phyloP scores from a whole-genome alignment of 441 rosid species.

The Rhodomyrtus psidioides region DNA sequence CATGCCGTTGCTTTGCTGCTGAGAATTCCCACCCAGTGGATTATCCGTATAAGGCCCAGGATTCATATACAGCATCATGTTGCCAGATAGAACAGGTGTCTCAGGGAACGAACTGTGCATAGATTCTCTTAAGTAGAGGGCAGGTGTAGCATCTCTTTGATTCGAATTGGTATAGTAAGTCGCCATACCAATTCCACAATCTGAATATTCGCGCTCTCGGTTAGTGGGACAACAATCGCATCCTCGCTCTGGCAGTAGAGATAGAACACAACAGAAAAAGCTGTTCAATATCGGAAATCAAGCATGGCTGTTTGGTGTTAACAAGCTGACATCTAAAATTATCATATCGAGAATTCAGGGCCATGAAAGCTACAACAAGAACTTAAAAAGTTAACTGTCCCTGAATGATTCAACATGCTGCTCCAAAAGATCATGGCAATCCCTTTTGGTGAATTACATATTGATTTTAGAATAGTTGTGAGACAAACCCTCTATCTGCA shows the following conservation, averaged over 20 bases:
- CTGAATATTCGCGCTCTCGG: slow-evolving; percentile 1
- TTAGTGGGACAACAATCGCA: slow-evolving; percentile 6
- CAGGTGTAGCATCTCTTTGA: slow-evolving; percentile 50
- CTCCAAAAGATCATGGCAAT: neutral
- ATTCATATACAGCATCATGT: slow-evolving; percentile 33
- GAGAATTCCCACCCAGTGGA: slow-evolving; percentile 6
- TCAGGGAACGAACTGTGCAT: slow-evolving; percentile 50
- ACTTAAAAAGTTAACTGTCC: neutral
- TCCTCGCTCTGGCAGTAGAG: slow-evolving; percentile 11
- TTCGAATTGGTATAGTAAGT: slow-evolving; percentile 62
- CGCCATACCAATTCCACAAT: slow-evolving; percentile 38
- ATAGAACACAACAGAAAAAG: slow-evolving; percentile 2
- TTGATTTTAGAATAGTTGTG: neutral
- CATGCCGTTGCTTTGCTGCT: slow-evolving; percentile 3
- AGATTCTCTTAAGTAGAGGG: slow-evolving; percentile 45
- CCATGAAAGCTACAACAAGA: neutral
- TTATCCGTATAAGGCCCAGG: slow-evolving; percentile 3
- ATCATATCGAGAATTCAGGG: neutral
- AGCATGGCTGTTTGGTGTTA: neutral
- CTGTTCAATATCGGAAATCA: neutral
- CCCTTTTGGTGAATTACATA: neutral
- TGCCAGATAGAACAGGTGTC: slow-evolving; percentile 47
- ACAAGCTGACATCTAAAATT: neutral
- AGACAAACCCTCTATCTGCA: neutral
- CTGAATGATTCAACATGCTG: neutral